Evolutionary conservation across 768 basidiomycete genomes (phyloP).

Genomic region (Hygrocybe coccinea): DNA sequence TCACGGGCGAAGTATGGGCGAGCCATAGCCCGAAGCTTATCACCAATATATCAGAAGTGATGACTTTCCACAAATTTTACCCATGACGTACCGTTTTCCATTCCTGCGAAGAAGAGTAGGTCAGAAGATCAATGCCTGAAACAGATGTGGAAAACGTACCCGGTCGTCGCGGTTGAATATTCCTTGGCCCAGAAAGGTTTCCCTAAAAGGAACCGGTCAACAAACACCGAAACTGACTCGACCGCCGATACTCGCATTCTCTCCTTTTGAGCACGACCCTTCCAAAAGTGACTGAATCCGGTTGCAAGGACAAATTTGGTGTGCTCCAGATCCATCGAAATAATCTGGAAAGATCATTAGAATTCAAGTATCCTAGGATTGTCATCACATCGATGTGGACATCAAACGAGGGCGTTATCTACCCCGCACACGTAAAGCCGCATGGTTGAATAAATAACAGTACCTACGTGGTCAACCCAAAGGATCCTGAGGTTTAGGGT

Average conservation of each 20-base stretch:
- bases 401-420: background rate
- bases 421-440: background rate
- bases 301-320: conserved; percentile 60
- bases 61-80: background rate
- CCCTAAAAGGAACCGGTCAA: conserved; percentile 30
- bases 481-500: conserved; percentile 66
- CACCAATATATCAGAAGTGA: background rate
- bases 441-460: background rate
- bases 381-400: background rate
- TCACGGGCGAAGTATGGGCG: conserved; percentile 76
- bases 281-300: conserved; percentile 64
- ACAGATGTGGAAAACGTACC: conserved; percentile 30
- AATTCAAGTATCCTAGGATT: background rate
- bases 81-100: conserved; percentile 57
- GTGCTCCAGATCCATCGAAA: conserved; percentile 71
- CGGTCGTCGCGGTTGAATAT: conserved; percentile 78
- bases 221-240: background rate
- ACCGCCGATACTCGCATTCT: conserved; percentile 46
- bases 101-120: conserved; percentile 28
- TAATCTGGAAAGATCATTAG: conserved; percentile 42
- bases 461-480: conserved; percentile 63
- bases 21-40: conserved; percentile 59
- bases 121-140: conserved; percentile 6
- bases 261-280: conserved; percentile 60
- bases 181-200: conserved; percentile 63